Percentiles rank a stretch among this genome's conserved stretches.
Evolutionary conservation across 805 yeast species (phyloP).

Genomic region (Ogataea pini): DNA sequence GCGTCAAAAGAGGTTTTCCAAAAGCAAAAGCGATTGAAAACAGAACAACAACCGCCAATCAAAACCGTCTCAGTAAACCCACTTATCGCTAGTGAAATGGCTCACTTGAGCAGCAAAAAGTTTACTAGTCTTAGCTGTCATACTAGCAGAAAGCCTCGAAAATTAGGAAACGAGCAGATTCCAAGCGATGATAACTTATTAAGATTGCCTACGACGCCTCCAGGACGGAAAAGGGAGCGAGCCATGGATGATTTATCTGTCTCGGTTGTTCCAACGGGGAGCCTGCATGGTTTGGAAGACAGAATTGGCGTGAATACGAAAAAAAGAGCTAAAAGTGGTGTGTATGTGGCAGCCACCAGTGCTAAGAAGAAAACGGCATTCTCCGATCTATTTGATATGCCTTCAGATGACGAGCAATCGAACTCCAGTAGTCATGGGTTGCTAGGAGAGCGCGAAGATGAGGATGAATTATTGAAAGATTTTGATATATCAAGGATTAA

Average conservation of each 20-base stretch:
- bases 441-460: slow-evolving; percentile 4
- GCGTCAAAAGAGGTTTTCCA: no score
- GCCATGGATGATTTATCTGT: background rate
- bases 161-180: slow-evolving; percentile 11
- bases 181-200: slow-evolving; percentile 16
- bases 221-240: background rate
- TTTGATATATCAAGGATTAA: slow-evolving; percentile 31
- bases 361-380: background rate
- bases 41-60: no score
- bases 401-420: slow-evolving; percentile 10
- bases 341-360: slow-evolving; percentile 10
- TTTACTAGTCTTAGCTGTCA: slow-evolving; percentile 13
- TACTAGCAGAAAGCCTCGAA: slow-evolving; percentile 15
- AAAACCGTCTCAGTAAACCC: no score
- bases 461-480: slow-evolving; percentile 28
- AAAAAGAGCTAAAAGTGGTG: slow-evolving; percentile 7
- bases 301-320: no score
- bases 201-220: background rate
- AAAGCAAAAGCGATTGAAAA: no score
- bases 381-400: slow-evolving; percentile 2
- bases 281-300: background rate
- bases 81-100: no score
- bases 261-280: background rate
- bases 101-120: slow-evolving; percentile 9
- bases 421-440: slow-evolving; percentile 2